Base-by-base conservation (phyloP, 176 grass and related monocot genomes). In the Oryza punctata region DNA sequence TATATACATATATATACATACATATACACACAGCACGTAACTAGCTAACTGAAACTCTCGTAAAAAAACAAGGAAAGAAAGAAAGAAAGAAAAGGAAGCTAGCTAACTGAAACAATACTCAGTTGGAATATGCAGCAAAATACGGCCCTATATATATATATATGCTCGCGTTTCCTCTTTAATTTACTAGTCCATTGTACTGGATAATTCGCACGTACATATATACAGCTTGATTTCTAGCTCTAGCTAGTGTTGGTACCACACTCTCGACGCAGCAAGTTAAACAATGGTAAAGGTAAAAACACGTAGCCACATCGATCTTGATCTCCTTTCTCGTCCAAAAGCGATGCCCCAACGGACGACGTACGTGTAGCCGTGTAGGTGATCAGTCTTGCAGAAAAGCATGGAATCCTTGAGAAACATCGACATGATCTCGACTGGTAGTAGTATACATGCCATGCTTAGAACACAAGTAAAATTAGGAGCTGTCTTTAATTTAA, bases 381-480 rank as follows among this genome's bases (percentile, higher is more conserved):
- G 84, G 74, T 76, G 79, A 50, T 50, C 24, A n/a, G n/a, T 23
- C 24, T 85, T 23, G 69, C 19, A 73, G 47, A 77, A 85, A 82
- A 78, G 79, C 69, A 52, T 75, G 63, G 79, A 69, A 79, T 74
- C 75, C 79, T 67, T 32, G 74, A 82, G 73, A 86, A 21, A 11
- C 32, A 49, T 49, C 19, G 33, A 54, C 32, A 61, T 69, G 12
- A 80, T 5, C 57, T 33, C 44, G 26, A 25, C 63, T 15, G 28
- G 76, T 26, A 25, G 10, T 24, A 23, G 11, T 59, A 50, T 18
- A 50, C 18, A 78, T 69, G 75, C 75, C 63, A 87, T 83, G 84
- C 84, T 83, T 90, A 83, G 71, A 83, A 64, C 49, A 70, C 75
- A 90, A 78, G 88, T 87, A 79, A 87, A 79, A 79, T 23, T 50